Evolutionary conservation across 2,329 filamentous ascomycete species (phyloP), one percentile per base, ranked within the genome.

Genomic region (Coniochaeta sp.): DNA sequence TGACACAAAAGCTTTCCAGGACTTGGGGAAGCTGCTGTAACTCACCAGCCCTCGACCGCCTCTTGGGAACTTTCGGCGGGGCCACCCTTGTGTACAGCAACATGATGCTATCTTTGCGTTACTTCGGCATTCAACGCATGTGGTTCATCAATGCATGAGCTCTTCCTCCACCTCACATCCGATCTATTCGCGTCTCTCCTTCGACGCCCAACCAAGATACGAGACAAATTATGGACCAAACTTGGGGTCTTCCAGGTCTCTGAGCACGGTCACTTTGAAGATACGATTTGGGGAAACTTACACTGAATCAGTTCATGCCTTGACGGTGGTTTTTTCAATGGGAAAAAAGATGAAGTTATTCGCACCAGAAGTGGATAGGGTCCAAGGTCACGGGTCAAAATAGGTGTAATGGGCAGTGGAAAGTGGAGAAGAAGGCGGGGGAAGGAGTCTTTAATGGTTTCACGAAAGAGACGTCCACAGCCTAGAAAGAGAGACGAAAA

Each of bases 21-120:
- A 26, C 58, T 58, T 22, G 6, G 61, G 59, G 40, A n/a, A 44
- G 40, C 47, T 34, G 57, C 38, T 22, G 34, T 44, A 11, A 78
- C 79, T 74, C 72, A 85, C 82, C 82, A 69, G 81, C 79, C 73
- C 83, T 77, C n/a, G 83, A 86, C 60, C 83, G 77, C 67, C 75
- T 79, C 72, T 85, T 86, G 34, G 83, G 83, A 52, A 77, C 73
- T 71, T 84, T 86, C n/a, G 83, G 81, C 55, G 77, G 71, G 61
- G 83, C 83, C 57, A 80, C 71, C 70, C 76, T 79, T n/a, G 82
- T 83, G 68, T 84, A 86, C 52, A 86, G 71, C 66, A 86, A 72
- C 83, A 86, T 85, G 52, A 65, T 70, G 66, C 22, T 19, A 12
- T 57, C 14, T 52, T 17, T 52, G 47, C 22, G 9, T 17, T 9